A percentile compares a stretch with the other conserved stretches of the same genome.
These are phyloP conservation scores for Amoeboaphelidium protococcarum DNA, from an alignment of 371 early-diverging fungal genomes.

Conservation along the genomic window DNA sequence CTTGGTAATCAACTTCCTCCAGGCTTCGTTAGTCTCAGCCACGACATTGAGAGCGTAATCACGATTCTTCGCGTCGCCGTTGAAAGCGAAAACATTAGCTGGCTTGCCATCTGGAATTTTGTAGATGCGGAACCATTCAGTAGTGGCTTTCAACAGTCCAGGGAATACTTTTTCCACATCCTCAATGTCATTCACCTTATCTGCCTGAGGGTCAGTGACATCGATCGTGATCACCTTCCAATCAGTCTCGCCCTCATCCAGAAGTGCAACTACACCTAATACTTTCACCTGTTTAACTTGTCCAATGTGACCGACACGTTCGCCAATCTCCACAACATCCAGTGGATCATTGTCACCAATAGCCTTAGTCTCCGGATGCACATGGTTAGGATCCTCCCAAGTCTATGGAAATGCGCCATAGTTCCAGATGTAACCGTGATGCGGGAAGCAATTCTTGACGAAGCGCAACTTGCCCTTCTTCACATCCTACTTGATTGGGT, in stretches of 20 bases:
- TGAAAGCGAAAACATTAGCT: conserved; percentile 91
- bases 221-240: conserved; percentile 98
- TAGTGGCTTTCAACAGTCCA: conserved; percentile 76
- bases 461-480: conserved; percentile 97
- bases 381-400: conserved; percentile 86
- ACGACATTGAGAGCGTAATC: conserved; percentile 75
- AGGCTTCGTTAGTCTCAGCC: conserved; percentile 78
- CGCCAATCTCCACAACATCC: conserved; percentile 95
- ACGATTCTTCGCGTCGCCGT: conserved; percentile 61
- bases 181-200: conserved; percentile 77
- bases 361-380: conserved; percentile 61
- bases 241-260: conserved; percentile 98
- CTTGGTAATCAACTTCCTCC: conserved; percentile 59
- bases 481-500: conserved; percentile 97
- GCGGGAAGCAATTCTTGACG: conserved; percentile 98
- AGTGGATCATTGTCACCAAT: conserved; percentile 95
- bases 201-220: conserved; percentile 70
- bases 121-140: conserved; percentile 97
- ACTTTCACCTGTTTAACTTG: conserved; percentile 97
- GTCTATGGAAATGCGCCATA: conserved; percentile 27
- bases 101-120: conserved; percentile 98
- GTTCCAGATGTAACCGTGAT: conserved; percentile 99
- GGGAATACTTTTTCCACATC: conserved; percentile 90
- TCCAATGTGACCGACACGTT: conserved; percentile 56
- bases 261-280: conserved; percentile 84